Base-by-base conservation (phyloP, 768 basidiomycete species). In the Phlegmacium glaucopus region DNA sequence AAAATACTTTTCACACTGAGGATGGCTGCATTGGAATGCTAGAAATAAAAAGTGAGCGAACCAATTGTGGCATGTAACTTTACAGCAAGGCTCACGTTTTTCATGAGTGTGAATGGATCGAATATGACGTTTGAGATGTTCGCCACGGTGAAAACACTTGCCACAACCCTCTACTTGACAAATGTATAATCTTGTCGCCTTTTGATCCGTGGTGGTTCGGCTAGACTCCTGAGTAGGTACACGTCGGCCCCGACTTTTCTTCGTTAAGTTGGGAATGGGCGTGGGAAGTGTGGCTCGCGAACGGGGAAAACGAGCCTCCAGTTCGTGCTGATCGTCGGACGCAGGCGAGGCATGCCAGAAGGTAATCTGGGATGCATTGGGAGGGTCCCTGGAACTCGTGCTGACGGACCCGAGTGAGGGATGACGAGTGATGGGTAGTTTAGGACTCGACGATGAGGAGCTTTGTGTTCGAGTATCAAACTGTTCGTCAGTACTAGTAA, bases 61-160 rank as follows among this genome's bases (percentile, higher is more conserved):
- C 26, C 16, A 35, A 49, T 1, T 28, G 15, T 45, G 42, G 36
- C 9, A 37, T 44, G 27, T 26, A 27, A 47, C 39, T 32, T 47
- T 30, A 47, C 16, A 27, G 42, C 28, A 15, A 42, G 36, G 74
- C 87, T 64, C 59, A 88, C 86, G 87, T 73, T 86, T 86, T 58
- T 87, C 84, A 59, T 85, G 74, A 1, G 85, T 86, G 55, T 88
- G 86, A 52, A 88, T 85, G 49, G 81, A 82, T 44, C 84, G 70
- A 50, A 87, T 79, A 61, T 88, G 86, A 39, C 87, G 71, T 69
- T 87, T 87, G 47, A 89, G 74, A 64, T 89, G 87, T 55, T 89
- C 87, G 5, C 80, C 79, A 22, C 87, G 77, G 58, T 78, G 76
- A 63, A 89, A 89, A 48, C 80, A 82, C 61, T 86, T 87, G 13